Percentiles rank a stretch among this genome's conserved stretches.
Evolutionary conservation across 331 rosid species (phyloP).

Genomic region (Quercus phellos): DNA sequence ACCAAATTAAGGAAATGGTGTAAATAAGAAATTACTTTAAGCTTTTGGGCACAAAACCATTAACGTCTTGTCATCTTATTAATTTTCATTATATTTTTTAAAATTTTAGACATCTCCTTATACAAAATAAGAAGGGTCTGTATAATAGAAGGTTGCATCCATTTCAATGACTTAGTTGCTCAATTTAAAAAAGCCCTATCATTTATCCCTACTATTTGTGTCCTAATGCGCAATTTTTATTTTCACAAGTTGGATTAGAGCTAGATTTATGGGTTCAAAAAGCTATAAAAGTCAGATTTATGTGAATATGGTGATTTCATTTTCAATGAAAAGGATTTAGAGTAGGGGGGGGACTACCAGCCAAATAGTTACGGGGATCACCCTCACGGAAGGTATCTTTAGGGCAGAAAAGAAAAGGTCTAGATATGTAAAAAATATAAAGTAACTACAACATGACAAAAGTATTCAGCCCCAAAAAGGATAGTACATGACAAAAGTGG

Average conservation of each 20-base stretch:
- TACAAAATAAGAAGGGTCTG: neutral
- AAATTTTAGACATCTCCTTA: neutral
- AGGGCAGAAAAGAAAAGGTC: neutral
- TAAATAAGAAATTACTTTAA: neutral
- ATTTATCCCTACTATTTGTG: neutral
- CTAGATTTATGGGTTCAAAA: neutral
- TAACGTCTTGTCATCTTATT: neutral
- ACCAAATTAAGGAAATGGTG: neutral
- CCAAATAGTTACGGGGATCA: conserved; percentile 8
- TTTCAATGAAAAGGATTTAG: neutral
- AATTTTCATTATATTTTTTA: neutral
- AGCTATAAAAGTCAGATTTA: neutral
- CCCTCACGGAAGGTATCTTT: conserved; percentile 17
- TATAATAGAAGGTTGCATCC: neutral
- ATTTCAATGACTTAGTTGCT: neutral
- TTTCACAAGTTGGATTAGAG: neutral
- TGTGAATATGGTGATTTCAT: neutral
- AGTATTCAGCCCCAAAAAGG: neutral
- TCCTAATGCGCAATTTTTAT: neutral
- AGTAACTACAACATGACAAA: neutral
- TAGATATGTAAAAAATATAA: neutral
- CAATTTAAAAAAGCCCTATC: too few relatives aligned
- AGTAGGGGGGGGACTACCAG: neutral
- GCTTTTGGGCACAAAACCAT: neutral
- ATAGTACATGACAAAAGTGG: neutral